Evolutionary conservation across 192 early-diverging fungal species (phyloP), one percentile per base, ranked within the genome.

Genomic region (Podila minutissima): DNA sequence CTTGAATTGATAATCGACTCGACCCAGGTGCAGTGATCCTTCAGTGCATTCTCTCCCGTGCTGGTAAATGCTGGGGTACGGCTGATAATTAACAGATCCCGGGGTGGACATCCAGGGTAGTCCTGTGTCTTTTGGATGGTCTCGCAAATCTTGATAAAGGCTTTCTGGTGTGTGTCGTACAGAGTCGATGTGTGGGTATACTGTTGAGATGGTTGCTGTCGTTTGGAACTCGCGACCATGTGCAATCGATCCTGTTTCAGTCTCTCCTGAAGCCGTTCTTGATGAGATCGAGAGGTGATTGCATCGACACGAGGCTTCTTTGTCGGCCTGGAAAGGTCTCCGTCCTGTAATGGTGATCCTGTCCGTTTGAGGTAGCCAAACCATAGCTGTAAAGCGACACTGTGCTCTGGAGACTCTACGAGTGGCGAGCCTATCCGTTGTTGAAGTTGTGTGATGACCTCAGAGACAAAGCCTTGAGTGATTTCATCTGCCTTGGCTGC

Each of bases 121-220:
- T 65, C 71, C 3, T 65, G 71, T 6, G 32, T 49, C 4, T n/a
- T 71, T 6, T 60, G 71, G 55, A 81, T 8, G 11, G 58, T 64
- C 2, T 51, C 41, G 55, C 71, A 81, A 33, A 81, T 73, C 22
- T 3, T n/a, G 15, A 73, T 62, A 24, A 81, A 81, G 31, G 77
- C 67, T 26, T 35, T 41, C 13, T 59, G 62, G 19, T 73, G 77
- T 0, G 41, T 41, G 48, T 70, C 24, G 3, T 59, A 19, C 5
- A 26, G 24, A 46, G 0, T 12, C 15, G 41, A 13, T 24, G 11
- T 4, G 3, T 32, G 62, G 62, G 62, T 64, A 37, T 46, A 10
- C 22, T 20, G 20, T 2, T 10, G 41, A 2, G 41, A 4, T 13
- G 12, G 4, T 17, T 1, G 41, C 3, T 46, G 41, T 4, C 41